These are phyloP conservation scores for Larix kaempferi DNA, from an alignment of 75 land plant species.

Conservation along the genomic window DNA sequence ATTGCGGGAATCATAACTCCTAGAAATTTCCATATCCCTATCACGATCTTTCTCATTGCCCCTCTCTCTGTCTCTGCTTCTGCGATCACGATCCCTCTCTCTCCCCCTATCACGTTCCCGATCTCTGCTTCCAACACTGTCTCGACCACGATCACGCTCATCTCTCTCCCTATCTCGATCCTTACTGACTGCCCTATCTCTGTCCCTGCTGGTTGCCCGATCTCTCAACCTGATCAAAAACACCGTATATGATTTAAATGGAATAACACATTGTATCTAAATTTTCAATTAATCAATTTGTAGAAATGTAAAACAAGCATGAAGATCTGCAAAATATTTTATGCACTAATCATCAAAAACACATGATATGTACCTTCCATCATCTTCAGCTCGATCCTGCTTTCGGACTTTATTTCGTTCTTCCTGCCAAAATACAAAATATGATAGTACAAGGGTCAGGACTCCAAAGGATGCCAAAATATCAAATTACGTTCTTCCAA, in stretches of 20 bases:
- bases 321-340: neutral
- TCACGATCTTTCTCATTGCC: constrained; percentile 49
- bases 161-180: constrained; percentile 61
- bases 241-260: neutral
- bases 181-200: constrained; percentile 45
- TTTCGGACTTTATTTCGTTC: constrained; percentile 54
- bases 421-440: constrained; percentile 37
- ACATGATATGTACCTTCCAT: constrained; percentile 36
- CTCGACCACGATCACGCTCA: constrained; percentile 52
- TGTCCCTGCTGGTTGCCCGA: constrained; percentile 29
- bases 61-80: constrained; percentile 70
- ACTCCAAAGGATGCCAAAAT: too few relatives aligned
- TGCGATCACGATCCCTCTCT: constrained; percentile 52
- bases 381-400: constrained; percentile 42
- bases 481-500: too few relatives aligned
- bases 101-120: constrained; percentile 30
- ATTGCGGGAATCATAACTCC: constrained; percentile 50
- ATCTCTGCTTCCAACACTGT: constrained; percentile 28
- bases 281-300: neutral
- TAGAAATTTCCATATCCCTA: constrained; percentile 34
- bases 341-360: neutral
- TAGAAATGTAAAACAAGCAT: neutral
- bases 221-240: constrained; percentile 42
- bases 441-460: too few relatives aligned
- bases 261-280: neutral